Evolutionary conservation across 139 green algal genomes (phyloP), one percentile per base, ranked within the genome.

Genomic region (Yamagishiella unicocca): DNA sequence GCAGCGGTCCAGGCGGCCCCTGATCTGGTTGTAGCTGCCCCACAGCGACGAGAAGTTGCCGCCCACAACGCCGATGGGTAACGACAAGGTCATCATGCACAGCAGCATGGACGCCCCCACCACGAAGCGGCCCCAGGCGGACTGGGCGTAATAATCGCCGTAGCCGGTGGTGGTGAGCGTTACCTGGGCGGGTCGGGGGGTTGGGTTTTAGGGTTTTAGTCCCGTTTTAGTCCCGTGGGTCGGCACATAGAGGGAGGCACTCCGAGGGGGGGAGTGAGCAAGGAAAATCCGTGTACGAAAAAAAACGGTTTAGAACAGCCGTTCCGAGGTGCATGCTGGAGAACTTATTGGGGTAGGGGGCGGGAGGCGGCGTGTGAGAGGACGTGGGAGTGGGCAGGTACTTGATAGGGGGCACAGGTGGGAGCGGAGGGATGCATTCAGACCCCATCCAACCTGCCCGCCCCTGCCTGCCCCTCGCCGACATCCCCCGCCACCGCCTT

Each of bases 91-190:
- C 33, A 93, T 55, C 70, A 93, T 71, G 58, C 73, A 83, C 58
- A 85, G 58, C n/a, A 91, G 54, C 90, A 93, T 93, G n/a, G 77
- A 73, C 14, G 86, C n/a, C 25, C 82, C 83, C 3, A 83, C 79
- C 31, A 90, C 29, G 25, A 84, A 55, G 42, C 86, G 82, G 27
- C 90, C 90, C 45, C 58, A 61, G 29, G 25, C 29, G 12, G 76
- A 88, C 64, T 71, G n/a, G 1, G 90, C 74, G 70, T 82, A 75
- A 12, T 88, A 42, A 62, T 93, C 90, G 17, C 90, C 90, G 50
- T 91, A 93, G 68, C 90, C 90, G 2, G 87, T 87, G 37, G 90
- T 93, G 55, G 81, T 91, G 24, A 93, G 77, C n/a, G 90, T 93
- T 8, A 91, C 88, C 76, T 85, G 76, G 9, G 68, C 9, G 31